These are phyloP conservation scores for Gloeostereum incarnatum DNA, from an alignment of 768 basidiomycete species.

Conservation along the genomic window DNA sequence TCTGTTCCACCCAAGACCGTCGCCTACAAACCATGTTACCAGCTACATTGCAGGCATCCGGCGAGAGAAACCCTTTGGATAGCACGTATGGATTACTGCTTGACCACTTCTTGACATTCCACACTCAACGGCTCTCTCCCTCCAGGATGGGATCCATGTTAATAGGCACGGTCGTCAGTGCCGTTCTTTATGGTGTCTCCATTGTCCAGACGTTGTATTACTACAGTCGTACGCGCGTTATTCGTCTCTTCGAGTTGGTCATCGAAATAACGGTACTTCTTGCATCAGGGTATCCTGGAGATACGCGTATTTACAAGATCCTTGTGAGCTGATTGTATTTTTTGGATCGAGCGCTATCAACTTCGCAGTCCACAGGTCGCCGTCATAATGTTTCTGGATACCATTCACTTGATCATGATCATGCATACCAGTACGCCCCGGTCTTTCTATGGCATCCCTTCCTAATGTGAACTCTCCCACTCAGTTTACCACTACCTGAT, in stretches of 20 bases:
- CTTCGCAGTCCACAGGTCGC: not conserved
- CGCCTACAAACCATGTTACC: not conserved
- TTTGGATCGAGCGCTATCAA: not conserved
- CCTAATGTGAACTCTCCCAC: not conserved
- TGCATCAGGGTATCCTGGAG: not conserved
- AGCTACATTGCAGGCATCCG: not conserved
- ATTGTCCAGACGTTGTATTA: conserved; percentile 2
- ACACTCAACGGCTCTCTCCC: not conserved
- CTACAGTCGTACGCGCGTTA: not conserved
- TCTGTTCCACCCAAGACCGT: not conserved
- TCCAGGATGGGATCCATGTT: not conserved
- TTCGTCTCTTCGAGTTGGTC: not conserved
- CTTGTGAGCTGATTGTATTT: not conserved
- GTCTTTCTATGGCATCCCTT: not conserved
- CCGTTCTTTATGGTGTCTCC: conserved; percentile 2
- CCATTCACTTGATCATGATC: not conserved
- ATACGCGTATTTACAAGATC: not conserved
- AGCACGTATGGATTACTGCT: not conserved
- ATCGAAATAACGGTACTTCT: not conserved
- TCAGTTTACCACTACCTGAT: not conserved
- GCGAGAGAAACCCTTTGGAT: no score
- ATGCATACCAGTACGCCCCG: conserved; percentile 1
- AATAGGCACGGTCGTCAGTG: conserved; percentile 1
- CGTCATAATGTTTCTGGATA: not conserved
- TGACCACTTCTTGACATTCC: not conserved